Evolutionary conservation across 2,329 filamentous ascomycete genomes (phyloP), one percentile per base, ranked within the genome.

Genomic region (Aspergillus niger): DNA sequence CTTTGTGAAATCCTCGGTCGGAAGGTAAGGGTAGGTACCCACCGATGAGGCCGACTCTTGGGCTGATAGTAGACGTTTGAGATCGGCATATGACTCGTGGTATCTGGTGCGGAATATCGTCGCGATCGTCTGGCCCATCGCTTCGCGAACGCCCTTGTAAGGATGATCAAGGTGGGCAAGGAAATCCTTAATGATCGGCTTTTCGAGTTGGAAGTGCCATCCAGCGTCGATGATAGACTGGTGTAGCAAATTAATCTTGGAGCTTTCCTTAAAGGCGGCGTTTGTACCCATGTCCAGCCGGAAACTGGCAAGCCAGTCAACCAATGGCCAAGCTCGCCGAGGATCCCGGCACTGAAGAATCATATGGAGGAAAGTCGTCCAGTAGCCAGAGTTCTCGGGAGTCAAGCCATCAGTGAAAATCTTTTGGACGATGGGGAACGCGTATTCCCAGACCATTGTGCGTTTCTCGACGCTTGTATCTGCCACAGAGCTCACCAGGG

Each of bases 181-280:
- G 77, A 98, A 97, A 75, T 99, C 88, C 36, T 96, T 83, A 6
- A 97, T 80, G 54, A 99, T 94, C 0, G 93, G 92, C 77, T 91
- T 87, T 67, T 96, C 91, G 10, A 92, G 82, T 64, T 92, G 92
- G 82, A 97, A 99, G 75, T 99, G 95, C 95, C 96, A 99, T 1
- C 95, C 95, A 38, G 89, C 86, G 69, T 97, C 92, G 48, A 88
- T 88, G 61, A 99, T 90, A 63, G 91, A 86, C 67, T 96, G 92
- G 67, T 97, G 92, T 17, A 99, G 82, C 30, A 99, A 81, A 66
- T 95, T 89, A 15, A 99, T 91, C 80, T 98, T 97, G 28, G 94
- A 96, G 58, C 94, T 97, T 75, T 99, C 96, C 75, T 99, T 99
- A 84, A 99, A 99, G 0, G 95, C 95, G 3, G 96, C 95, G 72